Base-by-base conservation (phyloP, 192 early-diverging fungal genomes). In the Funneliformis mosseae region DNA sequence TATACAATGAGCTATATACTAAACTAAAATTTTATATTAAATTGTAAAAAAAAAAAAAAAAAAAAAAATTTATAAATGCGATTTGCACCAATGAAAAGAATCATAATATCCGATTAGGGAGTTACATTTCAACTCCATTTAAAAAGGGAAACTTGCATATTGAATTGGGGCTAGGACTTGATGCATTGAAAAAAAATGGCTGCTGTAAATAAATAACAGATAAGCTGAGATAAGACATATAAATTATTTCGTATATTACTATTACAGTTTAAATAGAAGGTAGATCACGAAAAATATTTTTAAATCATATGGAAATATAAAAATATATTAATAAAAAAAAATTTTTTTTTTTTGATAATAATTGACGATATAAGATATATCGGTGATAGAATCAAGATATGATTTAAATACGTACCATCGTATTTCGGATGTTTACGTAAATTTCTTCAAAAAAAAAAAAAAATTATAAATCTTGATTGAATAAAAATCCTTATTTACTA, bases 91-190 rank as follows among this genome's bases (percentile, higher is more conserved):
- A 55, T 55, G 27, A 25, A 25, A 66, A 63, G 33, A 33, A 33
- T 27, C 63, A 27, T 66, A 66, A 66, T 66, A 33, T 66, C 63
- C 63, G 63, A 66, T 66, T 66, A 14, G 59, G 28, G 28, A 66
- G 63, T 7, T 27, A 33, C 28, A 66, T 66, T 33, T 33, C 7
- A 66, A 66, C 63, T 28, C 63, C 63, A 25, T 66, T 25, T n/a
- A 66, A 23, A 66, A 16, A 61, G 59, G 48, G 48, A 16, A 1
- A 18, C 5, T 55, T 55, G 48, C 48, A 18, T 55, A 16, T 5
- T 18, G 48, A 45, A 9, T 9, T 45, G 48, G 33, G 33, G 33
- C 33, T 33, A 33, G 33, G 33, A 33, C 33, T 33, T 33, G 33
- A 33, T 33, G 33, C 33, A 33, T 33, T 33, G 3, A 33, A 33